These are phyloP conservation scores for Hortiboletus campestris DNA, from an alignment of 768 basidiomycete genomes.

Conservation along the genomic window DNA sequence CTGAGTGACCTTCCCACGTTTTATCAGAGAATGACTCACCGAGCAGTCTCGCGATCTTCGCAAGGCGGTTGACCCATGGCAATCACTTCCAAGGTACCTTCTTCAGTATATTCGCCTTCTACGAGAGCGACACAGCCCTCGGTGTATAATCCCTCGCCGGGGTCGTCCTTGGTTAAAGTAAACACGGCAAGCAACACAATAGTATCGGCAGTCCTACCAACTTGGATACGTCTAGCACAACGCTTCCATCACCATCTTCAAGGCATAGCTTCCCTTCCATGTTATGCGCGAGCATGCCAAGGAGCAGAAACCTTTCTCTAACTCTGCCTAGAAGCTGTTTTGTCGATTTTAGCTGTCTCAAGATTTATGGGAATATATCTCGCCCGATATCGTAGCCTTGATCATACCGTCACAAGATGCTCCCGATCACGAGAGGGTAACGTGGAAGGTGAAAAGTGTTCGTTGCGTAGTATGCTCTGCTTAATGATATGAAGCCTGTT, in stretches of 20 bases:
- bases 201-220: slow-evolving; percentile 46
- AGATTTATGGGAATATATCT: slow-evolving; percentile 17
- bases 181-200: slow-evolving; percentile 7
- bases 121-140: slow-evolving; percentile 95
- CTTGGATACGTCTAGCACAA: slow-evolving; percentile 84
- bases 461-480: slow-evolving; percentile 91
- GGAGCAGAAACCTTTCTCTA: slow-evolving; percentile 85
- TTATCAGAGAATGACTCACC: slow-evolving; percentile 44
- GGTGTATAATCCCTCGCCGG: slow-evolving; percentile 93
- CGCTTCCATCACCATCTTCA: slow-evolving; percentile 90
- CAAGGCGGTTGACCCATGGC: slow-evolving; percentile 98
- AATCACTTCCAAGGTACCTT: slow-evolving; percentile 82
- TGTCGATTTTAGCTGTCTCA: slow-evolving; percentile 79
- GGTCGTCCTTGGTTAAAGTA: slow-evolving; percentile 58
- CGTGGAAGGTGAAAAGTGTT: slow-evolving; percentile 96
- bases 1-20: slow-evolving; percentile 6
- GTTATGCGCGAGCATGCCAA: slow-evolving; percentile 88
- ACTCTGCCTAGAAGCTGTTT: slow-evolving; percentile 93
- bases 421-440: slow-evolving; percentile 85
- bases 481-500: slow-evolving; percentile 89
- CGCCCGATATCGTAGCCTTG: slow-evolving; percentile 10
- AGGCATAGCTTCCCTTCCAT: slow-evolving; percentile 90
- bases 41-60: slow-evolving; percentile 79
- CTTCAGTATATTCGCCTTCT: slow-evolving; percentile 95
- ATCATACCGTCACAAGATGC: slow-evolving; percentile 79